Base-by-base conservation (phyloP, 768 basidiomycete species). In the Strobilomyces echinocephalus region DNA sequence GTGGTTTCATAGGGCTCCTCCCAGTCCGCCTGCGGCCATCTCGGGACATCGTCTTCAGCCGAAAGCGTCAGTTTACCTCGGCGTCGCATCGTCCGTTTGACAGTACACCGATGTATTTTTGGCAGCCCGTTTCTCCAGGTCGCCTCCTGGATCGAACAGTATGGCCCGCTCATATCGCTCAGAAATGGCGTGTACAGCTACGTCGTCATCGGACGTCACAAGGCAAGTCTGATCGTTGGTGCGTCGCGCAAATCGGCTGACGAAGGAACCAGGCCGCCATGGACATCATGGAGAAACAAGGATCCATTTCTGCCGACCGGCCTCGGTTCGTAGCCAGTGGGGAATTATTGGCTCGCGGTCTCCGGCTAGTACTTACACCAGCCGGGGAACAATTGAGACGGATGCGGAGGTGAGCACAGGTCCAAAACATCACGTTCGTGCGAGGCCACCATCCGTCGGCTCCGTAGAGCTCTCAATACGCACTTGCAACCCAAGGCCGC, bases 251-350 rank as follows among this genome's bases (percentile, higher is more conserved):
- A 30, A 30, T 6, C 30, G 30, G 9, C 30, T 30, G 30, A 30
- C 30, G 30, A 30, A 82, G 30, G 30, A 30, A 73, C 39, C 70
- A 80, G 60, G 79, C 79, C 1, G 79, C 80, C 0, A 71, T 80
- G 1, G 80, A 83, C 3, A 77, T 83, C 48, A 79, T 84, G 79
- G 81, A 84, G 61, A 78, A 77, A 54, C 79, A 82, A 58, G 81
- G 81, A 0, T 75, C 75, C 1, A 56, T 65, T 0, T 63, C 76
- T 11, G 75, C 69, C 1, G 82, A 82, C 60, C 64, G 80, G 46
- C 81, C 81, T 4, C 59, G 65, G 1, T 73, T 67, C 20, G 77
- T 82, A 26, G 73, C 81, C 0, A 20, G 48, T 30, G 81, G 81
- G 0, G 79, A 82, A 52, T 73, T 78, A 0, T 65, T 82, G 0